Evolutionary conservation across 2,329 filamentous ascomycete species (phyloP).

Genomic region (Cordyceps militaris): DNA sequence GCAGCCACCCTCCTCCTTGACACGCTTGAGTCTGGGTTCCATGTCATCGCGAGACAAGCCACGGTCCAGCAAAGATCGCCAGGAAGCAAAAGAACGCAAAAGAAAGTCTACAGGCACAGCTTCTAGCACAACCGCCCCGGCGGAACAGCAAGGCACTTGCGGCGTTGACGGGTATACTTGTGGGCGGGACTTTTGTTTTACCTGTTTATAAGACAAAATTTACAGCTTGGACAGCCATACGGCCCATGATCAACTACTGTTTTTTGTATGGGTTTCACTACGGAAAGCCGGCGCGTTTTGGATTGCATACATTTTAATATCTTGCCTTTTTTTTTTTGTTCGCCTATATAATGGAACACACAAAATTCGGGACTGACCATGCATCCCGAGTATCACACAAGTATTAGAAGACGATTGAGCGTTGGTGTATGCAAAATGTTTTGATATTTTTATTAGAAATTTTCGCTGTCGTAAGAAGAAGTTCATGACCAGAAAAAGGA

Average conservation of each 20-base stretch:
- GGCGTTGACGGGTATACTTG: slow-evolving; percentile 50
- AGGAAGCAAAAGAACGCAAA: slow-evolving; percentile 5
- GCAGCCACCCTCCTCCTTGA: neutral
- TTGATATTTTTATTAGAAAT: slow-evolving; percentile 7
- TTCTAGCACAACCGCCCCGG: neutral
- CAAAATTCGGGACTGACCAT: neutral
- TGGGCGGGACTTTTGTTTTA: slow-evolving; percentile 53
- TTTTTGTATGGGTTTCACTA: neutral
- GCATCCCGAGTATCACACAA: neutral
- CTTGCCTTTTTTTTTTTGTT: neutral
- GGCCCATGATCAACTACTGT: neutral
- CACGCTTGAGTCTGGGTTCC: slow-evolving; percentile 3
- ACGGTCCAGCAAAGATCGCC: slow-evolving; percentile 1
- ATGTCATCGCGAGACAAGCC: slow-evolving; percentile 2
- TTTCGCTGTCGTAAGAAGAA: slow-evolving; percentile 6
- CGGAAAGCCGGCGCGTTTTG: neutral
- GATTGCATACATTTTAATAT: slow-evolving; percentile 5
- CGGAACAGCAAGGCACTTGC: slow-evolving; percentile 40
- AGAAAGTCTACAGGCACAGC: neutral
- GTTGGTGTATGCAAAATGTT: neutral
- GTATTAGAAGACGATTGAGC: neutral
- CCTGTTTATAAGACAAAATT: slow-evolving; percentile 34
- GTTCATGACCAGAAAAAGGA: neutral
- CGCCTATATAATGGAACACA: neutral
- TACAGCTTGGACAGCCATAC: neutral